Evolutionary conservation across 2,329 filamentous ascomycete species (phyloP).

Genomic region (Colletotrichum eremochloae): DNA sequence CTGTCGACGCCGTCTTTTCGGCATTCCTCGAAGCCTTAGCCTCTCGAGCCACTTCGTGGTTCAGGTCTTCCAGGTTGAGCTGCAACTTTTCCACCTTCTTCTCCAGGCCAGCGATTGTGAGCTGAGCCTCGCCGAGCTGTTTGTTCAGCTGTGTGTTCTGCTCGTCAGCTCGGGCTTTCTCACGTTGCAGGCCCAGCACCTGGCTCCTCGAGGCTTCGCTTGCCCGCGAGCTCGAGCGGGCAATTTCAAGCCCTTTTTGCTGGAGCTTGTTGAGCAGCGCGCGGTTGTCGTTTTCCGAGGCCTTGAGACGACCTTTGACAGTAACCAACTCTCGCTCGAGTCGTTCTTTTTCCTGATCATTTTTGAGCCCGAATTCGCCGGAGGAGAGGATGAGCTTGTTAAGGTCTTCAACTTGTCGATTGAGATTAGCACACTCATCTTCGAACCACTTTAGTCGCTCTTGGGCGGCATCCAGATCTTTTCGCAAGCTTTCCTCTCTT

Average conservation of each 20-base stretch:
- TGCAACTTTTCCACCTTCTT: constrained; percentile 96
- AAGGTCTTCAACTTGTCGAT: constrained; percentile 84
- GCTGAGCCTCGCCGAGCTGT: constrained; percentile 87
- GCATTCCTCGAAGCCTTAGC: constrained; percentile 91
- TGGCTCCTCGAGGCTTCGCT: constrained; percentile 86
- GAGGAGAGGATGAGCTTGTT: constrained; percentile 91
- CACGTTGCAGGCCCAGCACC: constrained; percentile 80
- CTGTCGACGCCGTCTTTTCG: constrained; percentile 86
- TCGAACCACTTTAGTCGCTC: constrained; percentile 84
- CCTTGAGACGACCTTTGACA: constrained; percentile 87
- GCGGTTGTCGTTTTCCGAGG: constrained; percentile 96
- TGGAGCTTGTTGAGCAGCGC: constrained; percentile 97
- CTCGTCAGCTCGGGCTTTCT: constrained; percentile 87
- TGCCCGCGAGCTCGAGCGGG: constrained; percentile 86
- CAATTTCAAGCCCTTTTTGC: constrained; percentile 96
- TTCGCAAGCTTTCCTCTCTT: constrained; percentile 80
- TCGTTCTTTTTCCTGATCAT: constrained; percentile 94
- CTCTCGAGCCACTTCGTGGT: constrained; percentile 90
- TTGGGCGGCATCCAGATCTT: constrained; percentile 84
- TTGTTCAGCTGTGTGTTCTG: constrained; percentile 84
- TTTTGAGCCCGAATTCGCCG: constrained; percentile 87
- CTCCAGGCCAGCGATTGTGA: constrained; percentile 85
- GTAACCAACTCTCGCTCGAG: constrained; percentile 92
- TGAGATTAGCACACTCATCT: constrained; percentile 80
- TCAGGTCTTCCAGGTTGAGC: constrained; percentile 89